phyloP scores from a whole-genome alignment of 2,329 filamentous ascomycete species.

The Aspergillus brunneoviolaceus region DNA sequence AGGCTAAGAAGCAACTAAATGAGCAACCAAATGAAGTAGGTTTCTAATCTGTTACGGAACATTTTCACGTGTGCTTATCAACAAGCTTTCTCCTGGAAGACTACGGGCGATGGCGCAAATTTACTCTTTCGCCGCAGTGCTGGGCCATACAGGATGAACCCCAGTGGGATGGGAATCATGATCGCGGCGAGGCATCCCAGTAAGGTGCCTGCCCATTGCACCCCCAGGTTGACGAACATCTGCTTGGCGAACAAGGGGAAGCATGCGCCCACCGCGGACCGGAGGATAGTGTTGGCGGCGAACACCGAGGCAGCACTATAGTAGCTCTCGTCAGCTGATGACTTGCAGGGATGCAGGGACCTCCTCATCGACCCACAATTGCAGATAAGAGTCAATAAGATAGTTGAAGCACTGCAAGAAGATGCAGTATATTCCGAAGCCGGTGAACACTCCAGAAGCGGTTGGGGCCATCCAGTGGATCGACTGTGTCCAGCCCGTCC shows the following conservation, averaged over 20 bases:
- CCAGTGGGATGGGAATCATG: conserved; percentile 41
- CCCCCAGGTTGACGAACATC: conserved; percentile 38
- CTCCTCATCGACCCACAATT: conserved; percentile 31
- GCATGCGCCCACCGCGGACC: conserved; percentile 35
- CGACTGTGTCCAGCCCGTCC: conserved; percentile 33
- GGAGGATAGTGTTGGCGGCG: conserved; percentile 41
- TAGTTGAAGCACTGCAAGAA: conserved; percentile 40
- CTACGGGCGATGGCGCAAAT: conserved; percentile 23
- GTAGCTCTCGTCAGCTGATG: too few species aligned
- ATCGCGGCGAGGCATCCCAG: conserved; percentile 37
- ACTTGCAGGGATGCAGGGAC: neutral
- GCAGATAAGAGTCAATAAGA: conserved; percentile 41
- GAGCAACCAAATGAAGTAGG: too few species aligned
- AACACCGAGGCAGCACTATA: conserved; percentile 38
- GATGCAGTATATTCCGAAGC: conserved; percentile 35
- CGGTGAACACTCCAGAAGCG: conserved; percentile 31
- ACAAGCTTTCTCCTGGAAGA: conserved; percentile 17
- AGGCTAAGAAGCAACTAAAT: too few species aligned
- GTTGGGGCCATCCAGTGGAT: conserved; percentile 40
- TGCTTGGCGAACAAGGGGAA: conserved; percentile 40
- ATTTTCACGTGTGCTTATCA: neutral
- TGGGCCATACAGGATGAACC: conserved; percentile 34
- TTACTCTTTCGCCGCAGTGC: conserved; percentile 29
- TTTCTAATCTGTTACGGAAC: neutral
- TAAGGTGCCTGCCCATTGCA: conserved; percentile 41